Evolutionary conservation across 2,329 filamentous ascomycete genomes (phyloP).

Genomic region (Podosphaera fusca): DNA sequence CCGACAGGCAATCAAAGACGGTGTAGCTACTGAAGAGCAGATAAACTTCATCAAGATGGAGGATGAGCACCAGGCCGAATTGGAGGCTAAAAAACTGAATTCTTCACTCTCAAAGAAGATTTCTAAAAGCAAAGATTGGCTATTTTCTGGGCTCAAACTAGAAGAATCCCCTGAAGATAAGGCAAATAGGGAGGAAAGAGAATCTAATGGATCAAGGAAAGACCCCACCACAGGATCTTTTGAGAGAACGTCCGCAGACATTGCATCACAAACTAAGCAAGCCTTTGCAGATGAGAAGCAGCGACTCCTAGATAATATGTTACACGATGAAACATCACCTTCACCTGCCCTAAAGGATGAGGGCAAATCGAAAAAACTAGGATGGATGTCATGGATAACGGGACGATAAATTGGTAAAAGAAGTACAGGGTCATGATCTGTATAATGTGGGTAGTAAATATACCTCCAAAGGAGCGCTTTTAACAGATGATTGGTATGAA

Average conservation of each 20-base stretch:
- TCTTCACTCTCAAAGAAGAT: slow-evolving; percentile 4
- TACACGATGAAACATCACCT: slow-evolving; percentile 12
- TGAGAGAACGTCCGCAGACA: slow-evolving; percentile 12
- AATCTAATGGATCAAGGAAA: slow-evolving; percentile 7
- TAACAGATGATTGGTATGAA: no score
- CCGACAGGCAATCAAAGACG: slow-evolving; percentile 19
- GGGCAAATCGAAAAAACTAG: slow-evolving; percentile 4
- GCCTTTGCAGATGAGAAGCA: slow-evolving; percentile 15
- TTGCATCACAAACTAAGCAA: slow-evolving; percentile 9
- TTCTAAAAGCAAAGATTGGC: slow-evolving; percentile 11
- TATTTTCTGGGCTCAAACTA: slow-evolving; percentile 17
- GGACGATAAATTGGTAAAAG: slow-evolving; percentile 3
- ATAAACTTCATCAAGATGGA: slow-evolving; percentile 30
- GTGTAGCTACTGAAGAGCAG: slow-evolving; percentile 25
- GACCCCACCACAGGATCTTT: slow-evolving; percentile 12
- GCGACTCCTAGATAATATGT: slow-evolving; percentile 12
- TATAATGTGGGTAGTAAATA: no score
- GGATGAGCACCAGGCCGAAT: slow-evolving; percentile 22
- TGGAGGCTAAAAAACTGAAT: slow-evolving; percentile 13
- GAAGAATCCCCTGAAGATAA: slow-evolving; percentile 11
- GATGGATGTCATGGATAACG: slow-evolving; percentile 9
- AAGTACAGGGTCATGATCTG: no score
- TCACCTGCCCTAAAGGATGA: slow-evolving; percentile 2
- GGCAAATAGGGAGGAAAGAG: slow-evolving; percentile 9
- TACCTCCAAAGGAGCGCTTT: no score